Evolutionary conservation across 371 early-diverging fungal genomes (phyloP).

Genomic region (Zychaea mexicana): DNA sequence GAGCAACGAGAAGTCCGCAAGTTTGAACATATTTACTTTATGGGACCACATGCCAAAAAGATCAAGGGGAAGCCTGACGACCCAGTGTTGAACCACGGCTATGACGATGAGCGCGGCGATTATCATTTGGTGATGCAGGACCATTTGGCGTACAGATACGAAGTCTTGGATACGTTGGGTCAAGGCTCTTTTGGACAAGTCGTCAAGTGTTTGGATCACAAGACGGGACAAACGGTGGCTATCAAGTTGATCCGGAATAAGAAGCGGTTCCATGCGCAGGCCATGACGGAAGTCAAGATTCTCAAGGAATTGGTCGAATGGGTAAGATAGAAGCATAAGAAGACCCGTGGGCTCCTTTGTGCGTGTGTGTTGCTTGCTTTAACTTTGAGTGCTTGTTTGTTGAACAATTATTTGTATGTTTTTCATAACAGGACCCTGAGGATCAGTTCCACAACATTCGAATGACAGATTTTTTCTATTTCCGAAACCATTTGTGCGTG

Average conservation of each 20-base stretch:
- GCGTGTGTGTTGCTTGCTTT: no score
- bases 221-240: conserved; percentile 85
- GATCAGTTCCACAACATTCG: conserved; percentile 81
- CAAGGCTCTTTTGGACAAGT: conserved; percentile 99
- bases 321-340: conserved; percentile 48
- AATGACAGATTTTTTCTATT: conserved; percentile 91
- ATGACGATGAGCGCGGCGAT: conserved; percentile 94
- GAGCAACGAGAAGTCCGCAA: conserved; percentile 81
- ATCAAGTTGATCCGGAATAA: conserved; percentile 96
- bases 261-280: conserved; percentile 95
- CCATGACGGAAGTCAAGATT: conserved; percentile 93
- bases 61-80: conserved; percentile 38
- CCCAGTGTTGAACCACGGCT: conserved; percentile 61
- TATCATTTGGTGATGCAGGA: conserved; percentile 84
- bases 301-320: conserved; percentile 70
- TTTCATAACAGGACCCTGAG: conserved; percentile 77
- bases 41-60: conserved; percentile 66
- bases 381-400: no score
- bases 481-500: conserved; percentile 94
- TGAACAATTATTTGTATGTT: neutral
- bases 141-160: conserved; percentile 92
- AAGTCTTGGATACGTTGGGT: conserved; percentile 87
- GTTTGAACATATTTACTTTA: conserved; percentile 77
- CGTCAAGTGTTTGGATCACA: conserved; percentile 90
- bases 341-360: no score